A percentile compares a stretch with the other conserved stretches of the same genome.
Conservation (phyloP, 345 rosid genomes). For the Noccaea caerulescens region DNA sequence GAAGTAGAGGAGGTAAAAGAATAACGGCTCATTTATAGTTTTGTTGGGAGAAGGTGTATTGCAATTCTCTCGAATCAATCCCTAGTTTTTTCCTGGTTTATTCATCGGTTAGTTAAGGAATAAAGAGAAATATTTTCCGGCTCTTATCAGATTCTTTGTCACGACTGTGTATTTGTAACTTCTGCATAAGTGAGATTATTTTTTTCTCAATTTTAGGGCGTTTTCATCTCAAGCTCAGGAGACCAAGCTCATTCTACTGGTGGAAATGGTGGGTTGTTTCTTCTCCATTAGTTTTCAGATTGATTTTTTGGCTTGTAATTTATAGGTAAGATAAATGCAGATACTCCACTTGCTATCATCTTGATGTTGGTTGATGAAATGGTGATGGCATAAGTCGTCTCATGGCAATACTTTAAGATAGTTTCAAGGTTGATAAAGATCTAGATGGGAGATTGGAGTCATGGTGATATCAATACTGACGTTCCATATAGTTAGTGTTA, state of each 20-base stretch:
- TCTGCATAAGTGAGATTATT: not conserved
- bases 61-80: not conserved
- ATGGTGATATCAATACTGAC: slow-evolving; percentile 1
- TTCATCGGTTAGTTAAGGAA: slow-evolving; percentile 23
- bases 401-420: slow-evolving; percentile 2
- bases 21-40: slow-evolving; percentile 4
- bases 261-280: slow-evolving; percentile 69
- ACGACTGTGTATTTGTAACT: slow-evolving; percentile 10
- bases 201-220: slow-evolving; percentile 50
- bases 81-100: slow-evolving; percentile 3
- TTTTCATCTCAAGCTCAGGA: slow-evolving; percentile 85
- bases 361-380: slow-evolving; percentile 23
- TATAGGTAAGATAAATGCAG: not conserved
- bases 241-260: slow-evolving; percentile 86
- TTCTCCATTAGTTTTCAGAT: slow-evolving; percentile 25
- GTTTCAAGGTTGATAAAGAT: slow-evolving; percentile 21
- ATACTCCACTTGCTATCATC: not conserved
- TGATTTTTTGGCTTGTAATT: slow-evolving; percentile 9
- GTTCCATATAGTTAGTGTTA: not conserved
- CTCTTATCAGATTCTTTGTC: slow-evolving; percentile 16
- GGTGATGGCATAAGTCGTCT: slow-evolving; percentile 20
- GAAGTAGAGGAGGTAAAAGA: slow-evolving; percentile 1
- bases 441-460: not conserved
- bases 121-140: not conserved
- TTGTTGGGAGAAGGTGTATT: not conserved